Conservation (phyloP, 257 asterid species). For the Linderniella brevidens region DNA sequence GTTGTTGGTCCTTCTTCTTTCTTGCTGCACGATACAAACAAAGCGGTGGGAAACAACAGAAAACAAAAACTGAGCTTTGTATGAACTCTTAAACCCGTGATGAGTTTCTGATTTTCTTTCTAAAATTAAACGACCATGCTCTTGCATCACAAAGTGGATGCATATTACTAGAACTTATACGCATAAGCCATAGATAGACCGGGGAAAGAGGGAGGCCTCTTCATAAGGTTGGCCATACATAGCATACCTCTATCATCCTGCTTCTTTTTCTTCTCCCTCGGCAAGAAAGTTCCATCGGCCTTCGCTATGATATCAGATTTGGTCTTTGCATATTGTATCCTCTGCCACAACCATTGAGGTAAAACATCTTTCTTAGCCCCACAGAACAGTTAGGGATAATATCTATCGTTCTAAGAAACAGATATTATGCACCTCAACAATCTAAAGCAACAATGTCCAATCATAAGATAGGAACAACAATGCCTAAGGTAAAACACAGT, state of each 20-base stretch:
- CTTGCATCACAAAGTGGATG: no score
- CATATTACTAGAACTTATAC: no score
- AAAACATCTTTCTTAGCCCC: background rate
- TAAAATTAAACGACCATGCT: no score
- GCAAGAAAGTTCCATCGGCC: constrained; percentile 85
- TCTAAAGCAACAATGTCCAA: background rate
- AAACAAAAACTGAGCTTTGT: background rate
- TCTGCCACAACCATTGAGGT: constrained; percentile 22
- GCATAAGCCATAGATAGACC: no score
- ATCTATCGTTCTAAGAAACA: no score
- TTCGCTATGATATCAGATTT: constrained; percentile 83
- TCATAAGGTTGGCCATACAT: background rate
- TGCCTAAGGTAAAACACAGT: constrained; percentile 6
- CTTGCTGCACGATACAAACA: constrained; percentile 33
- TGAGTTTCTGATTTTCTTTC: no score
- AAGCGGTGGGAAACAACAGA: background rate
- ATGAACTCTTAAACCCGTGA: no score
- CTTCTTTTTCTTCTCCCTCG: constrained; percentile 88
- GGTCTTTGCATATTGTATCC: constrained; percentile 89
- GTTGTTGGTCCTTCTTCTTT: constrained; percentile 84
- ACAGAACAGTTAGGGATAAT: no score
- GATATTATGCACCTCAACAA: background rate
- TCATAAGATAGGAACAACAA: background rate
- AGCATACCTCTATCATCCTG: constrained; percentile 74
- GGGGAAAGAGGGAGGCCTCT: background rate